Evolutionary conservation across 2,329 filamentous ascomycete genomes (phyloP), one percentile per base, ranked within the genome.

Genomic region (Xylaria polymorpha): DNA sequence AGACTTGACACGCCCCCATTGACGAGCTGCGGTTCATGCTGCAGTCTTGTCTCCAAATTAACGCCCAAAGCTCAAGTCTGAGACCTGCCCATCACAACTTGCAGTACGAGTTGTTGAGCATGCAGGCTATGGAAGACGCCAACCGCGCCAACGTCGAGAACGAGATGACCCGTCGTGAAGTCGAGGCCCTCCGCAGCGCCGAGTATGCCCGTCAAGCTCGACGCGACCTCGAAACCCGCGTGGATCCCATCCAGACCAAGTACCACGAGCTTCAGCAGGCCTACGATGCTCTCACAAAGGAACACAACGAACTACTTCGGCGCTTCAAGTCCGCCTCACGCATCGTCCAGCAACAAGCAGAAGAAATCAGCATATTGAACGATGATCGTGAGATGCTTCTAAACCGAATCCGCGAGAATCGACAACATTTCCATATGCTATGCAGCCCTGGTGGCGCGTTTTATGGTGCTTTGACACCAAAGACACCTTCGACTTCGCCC

Each of bases 71-170:
- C 81, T 90, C 58, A 93, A 96, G 76, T 94, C 94, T 84, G 92
- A 94, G 68, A 91, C 92, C 92, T 18, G 92, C 94, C 39, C 94
- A 98, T 79, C 92, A 96, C 83, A 97, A 96, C 81, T 84, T 98
- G 64, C 95, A 98, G 79, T 92, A 94, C 77, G 94, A 91, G 74
- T 87, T 98, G 77, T 86, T 97, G 35, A 90, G 88, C 61, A 90
- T 98, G 72, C 93, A 97, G 77, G 94, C 92, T 64, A 90, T 91
- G 58, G 94, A 97, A 74, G 91, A 94, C 37, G 88, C 93, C 10
- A 94, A 97, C 80, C 90, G 94, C 32, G 94, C 95, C 73, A 92
- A 91, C 43, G 94, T 98, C 5, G 95, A 98, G 80, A 92, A 97
- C 75, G 92, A 96, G 72, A 94, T 98, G 88, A 92, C 91, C n/a